These are phyloP conservation scores for Plenodomus lindquistii DNA, from an alignment of 2,329 filamentous ascomycete genomes.

Conservation along the genomic window DNA sequence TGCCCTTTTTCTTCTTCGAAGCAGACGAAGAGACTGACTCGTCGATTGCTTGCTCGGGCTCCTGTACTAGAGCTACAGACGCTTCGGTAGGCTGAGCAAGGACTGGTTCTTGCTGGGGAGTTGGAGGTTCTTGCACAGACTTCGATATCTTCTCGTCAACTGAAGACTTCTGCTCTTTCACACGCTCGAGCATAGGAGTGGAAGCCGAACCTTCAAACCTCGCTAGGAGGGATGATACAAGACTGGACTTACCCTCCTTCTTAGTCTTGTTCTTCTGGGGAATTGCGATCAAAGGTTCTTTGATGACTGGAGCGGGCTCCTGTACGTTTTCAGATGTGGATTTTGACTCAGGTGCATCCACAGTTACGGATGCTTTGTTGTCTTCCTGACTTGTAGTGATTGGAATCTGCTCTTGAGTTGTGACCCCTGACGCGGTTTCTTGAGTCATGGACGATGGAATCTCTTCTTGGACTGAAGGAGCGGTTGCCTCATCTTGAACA, in stretches of 20 bases:
- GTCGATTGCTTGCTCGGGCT: slow-evolving; percentile 2
- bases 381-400: neutral
- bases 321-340: slow-evolving; percentile 5
- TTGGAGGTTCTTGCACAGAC: neutral
- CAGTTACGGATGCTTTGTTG: slow-evolving; percentile 12
- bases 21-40: slow-evolving; percentile 6
- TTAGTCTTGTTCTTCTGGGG: slow-evolving; percentile 24
- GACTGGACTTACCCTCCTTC: slow-evolving; percentile 21
- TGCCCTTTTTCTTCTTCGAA: slow-evolving; percentile 32
- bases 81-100: neutral
- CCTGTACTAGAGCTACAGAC: neutral
- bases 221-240: slow-evolving; percentile 11
- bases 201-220: neutral
- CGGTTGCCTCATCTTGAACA: neutral
- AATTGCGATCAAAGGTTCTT: neutral
- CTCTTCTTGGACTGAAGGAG: slow-evolving; percentile 2
- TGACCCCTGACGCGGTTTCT: neutral
- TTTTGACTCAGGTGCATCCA: neutral
- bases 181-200: slow-evolving; percentile 1
- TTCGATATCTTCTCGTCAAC: neutral
- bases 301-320: slow-evolving; percentile 1
- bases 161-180: neutral
- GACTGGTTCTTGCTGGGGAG: neutral
- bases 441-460: slow-evolving; percentile 2
- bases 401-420: neutral